Base-by-base conservation (phyloP, 2,329 filamentous ascomycete genomes). In the Fusarium sp. region DNA sequence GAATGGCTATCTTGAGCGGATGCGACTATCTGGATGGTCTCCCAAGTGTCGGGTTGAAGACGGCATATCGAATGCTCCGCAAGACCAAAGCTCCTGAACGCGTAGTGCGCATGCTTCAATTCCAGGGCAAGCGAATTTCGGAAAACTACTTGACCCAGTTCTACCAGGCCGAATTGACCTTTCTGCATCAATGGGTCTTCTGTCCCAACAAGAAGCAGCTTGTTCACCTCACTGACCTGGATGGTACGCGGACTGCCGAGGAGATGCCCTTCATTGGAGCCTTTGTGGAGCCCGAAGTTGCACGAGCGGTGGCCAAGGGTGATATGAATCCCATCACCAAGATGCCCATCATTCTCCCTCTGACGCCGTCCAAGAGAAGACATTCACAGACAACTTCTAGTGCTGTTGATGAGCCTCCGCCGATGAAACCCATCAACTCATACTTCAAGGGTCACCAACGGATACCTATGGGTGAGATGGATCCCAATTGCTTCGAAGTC, bases 1-100 rank as follows among this genome's bases (percentile, higher is more conserved):
- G 91, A 63, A 99, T 99, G 97, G 95, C 95, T 45, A 99, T 99
- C 75, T 85, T 99, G 69, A 98, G 95, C 80, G 97, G 97, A 9
- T 99, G 97, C 81, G 97, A 99, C 81, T 99, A 99, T 81, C 88
- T 98, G n/a, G 87, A 92, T 3, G 93, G 93, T 68, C 94, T 99
- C 71, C 92, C 91, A 66, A 93, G 93, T 60, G 91, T 99, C 83
- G 97, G 97, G 0, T 83, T 99, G 65, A 98, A 98, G 86, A 98
- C 95, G 7, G 96, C 97, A 1, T 94, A 99, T 82, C 92, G 95
- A 52, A 90, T 97, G 85, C 89, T 99, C 68, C 91, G 96, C 69
- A 98, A 97, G 82, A 91, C 98, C 85, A 98, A 96, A 82, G 94
- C 91, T 1, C 90, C 97, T 7, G 96, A 98, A 62, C 92, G 92